A percentile compares a stretch with the other conserved stretches of the same genome.
Evolutionary conservation across 2,329 filamentous ascomycete species (phyloP).

Genomic region (Plectosphaerella plurivora): DNA sequence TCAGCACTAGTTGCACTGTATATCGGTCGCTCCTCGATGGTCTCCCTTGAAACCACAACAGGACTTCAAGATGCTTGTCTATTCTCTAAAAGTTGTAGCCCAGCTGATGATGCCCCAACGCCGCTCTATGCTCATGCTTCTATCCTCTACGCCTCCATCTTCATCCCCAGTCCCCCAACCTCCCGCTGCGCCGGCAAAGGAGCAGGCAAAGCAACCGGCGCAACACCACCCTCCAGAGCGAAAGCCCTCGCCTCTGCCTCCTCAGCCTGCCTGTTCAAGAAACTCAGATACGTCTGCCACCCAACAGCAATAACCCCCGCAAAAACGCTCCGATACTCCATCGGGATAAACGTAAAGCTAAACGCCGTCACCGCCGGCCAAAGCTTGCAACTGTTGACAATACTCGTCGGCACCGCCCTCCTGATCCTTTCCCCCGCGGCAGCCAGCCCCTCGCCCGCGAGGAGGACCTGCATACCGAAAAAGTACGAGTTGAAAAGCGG

Average conservation of each 20-base stretch:
- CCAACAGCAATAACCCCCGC: constrained; percentile 75
- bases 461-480: constrained; percentile 72
- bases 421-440: constrained; percentile 68
- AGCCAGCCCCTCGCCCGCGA: constrained; percentile 60
- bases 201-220: too few relatives aligned
- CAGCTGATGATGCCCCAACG: not conserved
- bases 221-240: not conserved
- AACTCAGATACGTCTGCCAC: constrained; percentile 89
- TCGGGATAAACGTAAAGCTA: constrained; percentile 76
- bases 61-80: not conserved
- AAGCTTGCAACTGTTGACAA: constrained; percentile 76
- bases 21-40: not conserved
- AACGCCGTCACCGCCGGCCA: constrained; percentile 88
- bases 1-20: not conserved
- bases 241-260: constrained; percentile 21
- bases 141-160: not conserved
- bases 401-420: constrained; percentile 71
- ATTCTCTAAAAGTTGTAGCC: not conserved
- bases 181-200: not conserved
- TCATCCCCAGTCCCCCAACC: not conserved
- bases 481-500: constrained; percentile 82
- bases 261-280: constrained; percentile 72
- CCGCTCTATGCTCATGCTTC: not conserved
- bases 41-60: not conserved
- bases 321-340: constrained; percentile 78